Conservation (phyloP, 2,329 filamentous ascomycete genomes). For the Penicillium nordicum region DNA sequence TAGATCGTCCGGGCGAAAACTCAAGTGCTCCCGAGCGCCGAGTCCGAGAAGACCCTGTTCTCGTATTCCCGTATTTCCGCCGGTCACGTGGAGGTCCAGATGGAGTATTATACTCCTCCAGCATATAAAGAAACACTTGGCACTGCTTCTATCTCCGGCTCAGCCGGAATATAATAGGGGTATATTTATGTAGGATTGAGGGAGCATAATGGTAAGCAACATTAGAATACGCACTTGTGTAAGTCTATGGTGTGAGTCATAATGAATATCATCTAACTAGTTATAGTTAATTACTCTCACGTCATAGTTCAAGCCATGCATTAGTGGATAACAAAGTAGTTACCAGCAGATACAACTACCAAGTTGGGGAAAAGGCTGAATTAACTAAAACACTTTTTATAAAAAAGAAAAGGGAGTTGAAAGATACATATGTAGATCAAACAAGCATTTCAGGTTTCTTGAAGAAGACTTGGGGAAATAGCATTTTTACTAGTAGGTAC, state of each 20-base stretch:
- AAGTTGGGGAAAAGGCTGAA: neutral
- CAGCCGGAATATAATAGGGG: neutral
- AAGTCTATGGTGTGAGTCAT: neutral
- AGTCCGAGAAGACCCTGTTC: neutral
- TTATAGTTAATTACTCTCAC: neutral
- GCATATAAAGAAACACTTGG: neutral
- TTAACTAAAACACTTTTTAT: neutral
- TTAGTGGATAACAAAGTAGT: neutral
- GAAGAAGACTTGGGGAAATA: neutral
- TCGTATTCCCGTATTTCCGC: conserved; percentile 10
- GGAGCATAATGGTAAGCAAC: neutral
- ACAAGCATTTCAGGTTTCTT: neutral
- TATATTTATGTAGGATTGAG: neutral
- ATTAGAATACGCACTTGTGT: neutral
- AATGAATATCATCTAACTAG: neutral
- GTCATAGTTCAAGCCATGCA: neutral
- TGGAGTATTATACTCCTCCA: conserved; percentile 14
- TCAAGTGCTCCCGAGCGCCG: neutral
- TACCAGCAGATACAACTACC: neutral
- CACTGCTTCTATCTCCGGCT: neutral
- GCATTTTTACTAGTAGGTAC: neutral
- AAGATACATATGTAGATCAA: neutral
- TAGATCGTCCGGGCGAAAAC: conserved; percentile 7
- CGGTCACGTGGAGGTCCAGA: conserved; percentile 14
- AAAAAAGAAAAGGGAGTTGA: neutral